These are phyloP conservation scores for Dalbergia cochinchinensis DNA, from an alignment of 306 rosid genomes.

Conservation along the genomic window DNA sequence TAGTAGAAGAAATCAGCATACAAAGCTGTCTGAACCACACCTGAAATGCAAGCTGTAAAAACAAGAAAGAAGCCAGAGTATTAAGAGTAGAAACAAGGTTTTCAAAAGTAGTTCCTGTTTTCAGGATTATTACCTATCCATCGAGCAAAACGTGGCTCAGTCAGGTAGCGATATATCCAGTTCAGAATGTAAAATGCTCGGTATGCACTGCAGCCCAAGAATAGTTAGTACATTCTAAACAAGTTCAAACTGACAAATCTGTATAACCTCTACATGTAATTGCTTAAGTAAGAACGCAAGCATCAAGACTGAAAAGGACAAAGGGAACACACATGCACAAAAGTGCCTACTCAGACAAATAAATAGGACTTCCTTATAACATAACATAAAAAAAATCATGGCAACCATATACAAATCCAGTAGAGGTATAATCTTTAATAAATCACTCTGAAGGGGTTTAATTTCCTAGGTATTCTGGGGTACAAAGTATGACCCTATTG, in stretches of 20 bases:
- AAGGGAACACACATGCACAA: slow-evolving; percentile 6
- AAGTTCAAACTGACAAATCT: slow-evolving; percentile 26
- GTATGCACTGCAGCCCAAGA: slow-evolving; percentile 77
- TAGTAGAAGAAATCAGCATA: slow-evolving; percentile 98
- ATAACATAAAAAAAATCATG: slow-evolving; percentile 3
- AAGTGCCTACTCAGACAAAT: slow-evolving; percentile 13
- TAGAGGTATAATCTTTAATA: slow-evolving; percentile 13
- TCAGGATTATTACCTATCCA: slow-evolving; percentile 74
- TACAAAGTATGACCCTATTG: slow-evolving; percentile 6
- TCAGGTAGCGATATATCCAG: slow-evolving; percentile 97
- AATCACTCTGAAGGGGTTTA: neutral
- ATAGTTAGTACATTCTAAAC: slow-evolving; percentile 31
- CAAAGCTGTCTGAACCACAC: slow-evolving; percentile 92
- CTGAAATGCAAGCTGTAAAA: slow-evolving; percentile 77
- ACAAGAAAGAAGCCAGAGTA: slow-evolving; percentile 34
- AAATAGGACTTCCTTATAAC: slow-evolving; percentile 20
- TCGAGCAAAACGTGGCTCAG: slow-evolving; percentile 71
- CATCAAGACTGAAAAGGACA: slow-evolving; percentile 33
- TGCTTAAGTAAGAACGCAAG: slow-evolving; percentile 5
- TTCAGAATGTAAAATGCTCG: slow-evolving; percentile 94
- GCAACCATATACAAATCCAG: neutral
- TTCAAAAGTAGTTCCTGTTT: slow-evolving; percentile 14
- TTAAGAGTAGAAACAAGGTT: neutral
- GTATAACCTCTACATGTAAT: neutral
- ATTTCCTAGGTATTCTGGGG: slow-evolving; percentile 9